phyloP scores from a whole-genome alignment of 805 yeast genomes.

The Starmerella etchellsii region DNA sequence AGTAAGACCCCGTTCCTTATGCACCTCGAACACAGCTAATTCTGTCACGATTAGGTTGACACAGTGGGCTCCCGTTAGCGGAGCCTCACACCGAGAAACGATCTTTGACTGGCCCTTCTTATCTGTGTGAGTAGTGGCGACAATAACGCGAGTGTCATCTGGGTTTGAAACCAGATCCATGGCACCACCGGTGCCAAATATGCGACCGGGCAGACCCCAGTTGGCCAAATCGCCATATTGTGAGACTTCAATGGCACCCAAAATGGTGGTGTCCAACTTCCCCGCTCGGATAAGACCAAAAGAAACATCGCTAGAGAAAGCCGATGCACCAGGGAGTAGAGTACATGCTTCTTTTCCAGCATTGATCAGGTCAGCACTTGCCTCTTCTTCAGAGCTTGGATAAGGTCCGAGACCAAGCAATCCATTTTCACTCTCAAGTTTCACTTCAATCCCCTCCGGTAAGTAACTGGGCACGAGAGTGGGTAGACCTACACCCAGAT shows the following conservation, averaged over 20 bases:
- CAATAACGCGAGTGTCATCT: constrained; percentile 34
- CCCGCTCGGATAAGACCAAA: constrained; percentile 40
- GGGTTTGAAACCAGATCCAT: constrained; percentile 42
- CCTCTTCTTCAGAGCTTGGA: constrained; percentile 30
- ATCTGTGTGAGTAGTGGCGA: constrained; percentile 38
- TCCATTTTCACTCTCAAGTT: constrained; percentile 39
- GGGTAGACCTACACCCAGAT: constrained; percentile 42
- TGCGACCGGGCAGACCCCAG: constrained; percentile 41
- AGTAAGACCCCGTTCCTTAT: constrained; percentile 29
- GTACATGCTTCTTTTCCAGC: constrained; percentile 44
- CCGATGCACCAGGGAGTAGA: constrained; percentile 34
- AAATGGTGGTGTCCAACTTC: constrained; percentile 32
- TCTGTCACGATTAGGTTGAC: constrained; percentile 36
- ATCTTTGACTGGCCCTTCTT: constrained; percentile 38
- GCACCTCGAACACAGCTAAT: constrained; percentile 37
- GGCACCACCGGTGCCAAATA: constrained; percentile 45
- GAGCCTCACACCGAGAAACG: constrained; percentile 33
- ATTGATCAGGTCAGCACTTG: constrained; percentile 37
- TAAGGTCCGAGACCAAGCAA: constrained; percentile 40
- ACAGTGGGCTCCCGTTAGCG: constrained; percentile 37
- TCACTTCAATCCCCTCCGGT: constrained; percentile 29
- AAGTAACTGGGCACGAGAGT: constrained; percentile 36
- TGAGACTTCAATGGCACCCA: constrained; percentile 41
- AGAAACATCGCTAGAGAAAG: constrained; percentile 40
- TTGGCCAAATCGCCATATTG: constrained; percentile 39